Percentiles rank a stretch among this genome's conserved stretches.
Conservation (phyloP, 306 rosid species). For the Rosa rugosa region DNA sequence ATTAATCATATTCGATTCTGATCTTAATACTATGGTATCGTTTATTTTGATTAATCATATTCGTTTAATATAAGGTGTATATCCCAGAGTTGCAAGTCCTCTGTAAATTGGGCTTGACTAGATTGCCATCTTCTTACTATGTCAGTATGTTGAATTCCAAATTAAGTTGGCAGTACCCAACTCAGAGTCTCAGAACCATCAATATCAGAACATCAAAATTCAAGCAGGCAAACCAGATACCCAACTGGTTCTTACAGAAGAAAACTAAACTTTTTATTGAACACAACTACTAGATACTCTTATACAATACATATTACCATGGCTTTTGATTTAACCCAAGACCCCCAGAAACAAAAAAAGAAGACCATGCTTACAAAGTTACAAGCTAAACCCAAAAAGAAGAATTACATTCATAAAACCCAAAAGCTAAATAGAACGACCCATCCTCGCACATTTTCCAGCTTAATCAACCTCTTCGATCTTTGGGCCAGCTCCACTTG, state of each 20-base stretch:
- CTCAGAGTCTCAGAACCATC: too few relatives aligned
- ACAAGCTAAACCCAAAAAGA: neutral
- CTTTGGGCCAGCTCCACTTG: conserved; percentile 65
- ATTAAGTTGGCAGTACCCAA: too few relatives aligned
- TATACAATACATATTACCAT: neutral
- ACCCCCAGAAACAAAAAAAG: neutral
- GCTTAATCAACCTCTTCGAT: conserved; percentile 80
- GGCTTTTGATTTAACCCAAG: neutral
- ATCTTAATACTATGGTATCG: too few relatives aligned
- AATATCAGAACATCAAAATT: neutral
- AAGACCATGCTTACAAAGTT: neutral
- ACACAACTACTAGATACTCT: neutral
- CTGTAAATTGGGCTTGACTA: too few relatives aligned
- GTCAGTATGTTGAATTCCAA: neutral
- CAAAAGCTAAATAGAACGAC: neutral
- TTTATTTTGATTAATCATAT: too few relatives aligned
- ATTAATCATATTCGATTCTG: too few relatives aligned
- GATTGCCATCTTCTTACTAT: too few relatives aligned
- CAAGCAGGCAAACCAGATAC: neutral
- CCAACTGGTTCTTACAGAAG: neutral
- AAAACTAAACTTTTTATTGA: neutral
- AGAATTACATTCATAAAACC: neutral
- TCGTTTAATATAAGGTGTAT: too few relatives aligned
- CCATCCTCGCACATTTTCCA: neutral
- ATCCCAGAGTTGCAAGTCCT: too few relatives aligned